Conservation (phyloP, 2,329 filamentous ascomycete genomes). For the Colletotrichum sp. region DNA sequence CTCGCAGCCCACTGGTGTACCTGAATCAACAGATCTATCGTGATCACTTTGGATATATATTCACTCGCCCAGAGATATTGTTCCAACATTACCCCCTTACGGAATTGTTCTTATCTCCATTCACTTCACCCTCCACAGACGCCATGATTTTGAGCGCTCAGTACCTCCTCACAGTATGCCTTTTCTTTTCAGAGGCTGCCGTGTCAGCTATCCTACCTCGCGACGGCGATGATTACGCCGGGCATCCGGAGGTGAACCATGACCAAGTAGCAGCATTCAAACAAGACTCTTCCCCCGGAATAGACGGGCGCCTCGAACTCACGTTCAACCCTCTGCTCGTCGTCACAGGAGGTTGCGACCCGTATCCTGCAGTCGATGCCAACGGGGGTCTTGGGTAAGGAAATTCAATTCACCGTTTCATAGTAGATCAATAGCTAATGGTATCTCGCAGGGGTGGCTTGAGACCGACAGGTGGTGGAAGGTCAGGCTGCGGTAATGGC, state of each 20-base stretch:
- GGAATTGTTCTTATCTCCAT: accelerated
- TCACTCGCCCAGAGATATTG: neutral
- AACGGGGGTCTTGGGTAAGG: neutral
- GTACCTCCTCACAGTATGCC: neutral
- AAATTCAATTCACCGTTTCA: neutral
- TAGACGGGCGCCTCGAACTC: neutral
- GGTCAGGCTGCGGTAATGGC: neutral
- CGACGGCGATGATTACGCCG: neutral
- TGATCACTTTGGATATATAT: neutral
- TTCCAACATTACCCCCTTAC: neutral
- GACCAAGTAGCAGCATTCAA: neutral
- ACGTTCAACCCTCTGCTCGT: neutral
- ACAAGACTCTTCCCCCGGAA: neutral
- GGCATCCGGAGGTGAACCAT: neutral
- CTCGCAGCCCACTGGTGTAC: neutral
- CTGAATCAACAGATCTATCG: neutral
- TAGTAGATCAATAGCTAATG: neutral
- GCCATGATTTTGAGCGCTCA: neutral
- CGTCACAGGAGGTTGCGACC: neutral
- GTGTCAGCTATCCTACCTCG: neutral
- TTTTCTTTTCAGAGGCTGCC: neutral
- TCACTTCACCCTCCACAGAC: neutral
- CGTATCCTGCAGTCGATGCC: neutral
- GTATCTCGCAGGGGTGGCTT: neutral
- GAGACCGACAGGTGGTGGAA: neutral